Evolutionary conservation across 176 grass and related monocot genomes (phyloP).

Genomic region (Hsuehochloa calcarea): DNA sequence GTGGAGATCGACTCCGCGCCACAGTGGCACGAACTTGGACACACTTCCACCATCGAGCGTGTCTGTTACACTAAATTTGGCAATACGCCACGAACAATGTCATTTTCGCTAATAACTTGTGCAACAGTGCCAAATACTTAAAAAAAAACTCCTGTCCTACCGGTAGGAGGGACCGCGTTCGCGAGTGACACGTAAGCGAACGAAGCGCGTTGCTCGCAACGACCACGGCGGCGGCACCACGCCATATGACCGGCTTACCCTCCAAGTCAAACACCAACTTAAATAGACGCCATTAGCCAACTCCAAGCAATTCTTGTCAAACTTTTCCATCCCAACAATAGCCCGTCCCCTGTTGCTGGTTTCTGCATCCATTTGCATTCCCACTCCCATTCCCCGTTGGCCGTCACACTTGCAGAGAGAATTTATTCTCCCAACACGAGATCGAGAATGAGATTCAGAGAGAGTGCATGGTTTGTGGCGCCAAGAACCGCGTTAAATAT

Average conservation of each 20-base stretch:
- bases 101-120: too few species aligned
- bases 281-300: neutral
- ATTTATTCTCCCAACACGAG: slow-evolving; percentile 25
- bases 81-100: too few species aligned
- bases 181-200: neutral
- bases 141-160: too few species aligned
- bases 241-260: neutral
- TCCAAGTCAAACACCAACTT: slow-evolving; percentile 17
- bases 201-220: neutral
- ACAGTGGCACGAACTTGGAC: too few species aligned
- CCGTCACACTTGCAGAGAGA: neutral
- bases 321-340: neutral
- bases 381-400: neutral
- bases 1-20: too few species aligned
- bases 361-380: neutral
- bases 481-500: slow-evolving; percentile 32
- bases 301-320: neutral
- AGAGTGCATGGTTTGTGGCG: slow-evolving; percentile 34
- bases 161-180: neutral
- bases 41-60: too few species aligned
- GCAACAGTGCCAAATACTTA: too few species aligned
- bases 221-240: neutral
- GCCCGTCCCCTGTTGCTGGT: neutral
- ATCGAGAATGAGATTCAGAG: neutral
- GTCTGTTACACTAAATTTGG: too few species aligned